Conservation (phyloP, 768 basidiomycete species). For the Tylopilus sp. region DNA sequence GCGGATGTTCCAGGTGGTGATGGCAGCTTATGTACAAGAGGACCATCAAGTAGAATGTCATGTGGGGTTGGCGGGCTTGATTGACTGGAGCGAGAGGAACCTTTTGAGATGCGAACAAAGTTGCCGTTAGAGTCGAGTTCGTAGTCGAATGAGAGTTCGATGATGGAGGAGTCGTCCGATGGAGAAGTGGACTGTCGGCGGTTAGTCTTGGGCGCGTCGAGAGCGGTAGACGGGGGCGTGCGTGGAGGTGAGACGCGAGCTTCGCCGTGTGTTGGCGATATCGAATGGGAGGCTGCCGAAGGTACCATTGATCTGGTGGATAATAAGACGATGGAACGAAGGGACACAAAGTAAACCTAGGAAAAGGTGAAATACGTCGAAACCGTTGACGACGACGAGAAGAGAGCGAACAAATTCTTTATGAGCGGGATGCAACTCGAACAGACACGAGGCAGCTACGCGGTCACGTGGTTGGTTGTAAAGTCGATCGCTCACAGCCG, state of each 20-base stretch:
- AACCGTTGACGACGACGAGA: constrained; percentile 16
- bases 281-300: constrained; percentile 18
- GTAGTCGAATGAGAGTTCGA: constrained; percentile 48
- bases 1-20: constrained; percentile 24
- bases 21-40: constrained; percentile 21
- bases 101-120: constrained; percentile 45
- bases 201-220: constrained; percentile 31
- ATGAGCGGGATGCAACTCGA: constrained; percentile 21
- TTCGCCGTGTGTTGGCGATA: constrained; percentile 31
- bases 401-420: constrained; percentile 25
- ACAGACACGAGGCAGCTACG: constrained; percentile 35
- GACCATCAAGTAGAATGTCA: constrained; percentile 27
- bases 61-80: constrained; percentile 43
- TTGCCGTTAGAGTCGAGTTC: constrained; percentile 44
- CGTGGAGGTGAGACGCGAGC: constrained; percentile 30
- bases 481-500: constrained; percentile 1
- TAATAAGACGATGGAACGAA: not conserved
- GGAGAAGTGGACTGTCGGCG: constrained; percentile 34
- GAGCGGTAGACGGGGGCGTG: constrained; percentile 26
- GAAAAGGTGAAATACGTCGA: constrained; percentile 14
- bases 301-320: constrained; percentile 19
- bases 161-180: constrained; percentile 45
- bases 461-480: constrained; percentile 32
- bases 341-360: not conserved
- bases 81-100: constrained; percentile 34